phyloP scores from a whole-genome alignment of 169 alveolate species.

The Plasmodium yoelii region DNA sequence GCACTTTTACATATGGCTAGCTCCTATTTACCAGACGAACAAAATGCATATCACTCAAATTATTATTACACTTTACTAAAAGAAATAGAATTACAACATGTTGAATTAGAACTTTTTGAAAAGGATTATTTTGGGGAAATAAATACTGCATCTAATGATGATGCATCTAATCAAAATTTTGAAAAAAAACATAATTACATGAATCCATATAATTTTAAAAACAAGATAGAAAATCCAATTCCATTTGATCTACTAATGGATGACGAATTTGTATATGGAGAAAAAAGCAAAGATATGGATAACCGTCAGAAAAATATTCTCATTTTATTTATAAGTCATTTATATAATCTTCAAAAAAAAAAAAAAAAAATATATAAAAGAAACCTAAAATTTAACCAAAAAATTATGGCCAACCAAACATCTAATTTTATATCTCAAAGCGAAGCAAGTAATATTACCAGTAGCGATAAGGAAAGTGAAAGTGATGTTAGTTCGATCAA shows the following conservation, averaged over 20 bases:
- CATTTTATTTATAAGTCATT: conserved; percentile 18
- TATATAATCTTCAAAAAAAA: conserved; percentile 11
- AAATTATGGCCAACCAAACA: neutral
- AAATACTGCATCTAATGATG: neutral
- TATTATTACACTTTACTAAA: conserved; percentile 37
- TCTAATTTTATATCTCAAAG: neutral
- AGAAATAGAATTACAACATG: conserved; percentile 33
- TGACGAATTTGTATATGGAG: conserved; percentile 65
- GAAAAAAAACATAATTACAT: neutral
- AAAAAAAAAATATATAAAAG: conserved; percentile 16
- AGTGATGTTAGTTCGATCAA: no score
- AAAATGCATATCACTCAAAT: conserved; percentile 12
- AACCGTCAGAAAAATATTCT: conserved; percentile 38
- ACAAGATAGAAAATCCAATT: conserved; percentile 19
- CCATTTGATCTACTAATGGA: conserved; percentile 34
- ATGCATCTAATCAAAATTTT: neutral
- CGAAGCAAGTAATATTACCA: neutral
- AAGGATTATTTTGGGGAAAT: neutral
- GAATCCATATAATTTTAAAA: neutral
- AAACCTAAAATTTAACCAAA: neutral
- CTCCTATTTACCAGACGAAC: conserved; percentile 48
- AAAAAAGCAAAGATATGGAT: conserved; percentile 22
- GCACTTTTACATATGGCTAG: conserved; percentile 69
- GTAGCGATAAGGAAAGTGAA: neutral
- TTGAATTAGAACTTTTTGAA: conserved; percentile 13